Percentiles rank a stretch among this genome's conserved stretches.
These are phyloP conservation scores for Claviceps lovelessii DNA, from an alignment of 2,329 filamentous ascomycete genomes.

Conservation along the genomic window DNA sequence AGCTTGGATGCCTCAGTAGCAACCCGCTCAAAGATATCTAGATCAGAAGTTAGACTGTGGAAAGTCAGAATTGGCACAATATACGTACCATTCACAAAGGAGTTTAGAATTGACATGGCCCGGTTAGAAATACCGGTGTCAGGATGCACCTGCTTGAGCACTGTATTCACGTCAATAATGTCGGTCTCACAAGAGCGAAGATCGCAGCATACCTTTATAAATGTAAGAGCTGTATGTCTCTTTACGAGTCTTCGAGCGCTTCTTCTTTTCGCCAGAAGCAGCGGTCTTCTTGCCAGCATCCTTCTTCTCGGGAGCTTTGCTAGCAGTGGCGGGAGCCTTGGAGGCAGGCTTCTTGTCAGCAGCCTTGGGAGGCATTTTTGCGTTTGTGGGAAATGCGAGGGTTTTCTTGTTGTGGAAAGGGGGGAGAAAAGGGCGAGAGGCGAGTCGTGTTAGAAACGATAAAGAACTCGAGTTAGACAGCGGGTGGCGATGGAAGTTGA, in stretches of 20 bases:
- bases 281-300: conserved; percentile 99
- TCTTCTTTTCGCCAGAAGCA: conserved; percentile 96
- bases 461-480: conserved; percentile 18
- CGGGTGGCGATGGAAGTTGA: conserved; percentile 28
- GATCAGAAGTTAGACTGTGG: neutral
- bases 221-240: conserved; percentile 99
- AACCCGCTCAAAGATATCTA: conserved; percentile 98
- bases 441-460: conserved; percentile 5
- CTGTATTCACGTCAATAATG: conserved; percentile 30
- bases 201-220: conserved; percentile 73
- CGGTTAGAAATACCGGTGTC: conserved; percentile 99
- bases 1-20: conserved; percentile 98
- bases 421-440: conserved; percentile 3
- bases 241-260: conserved; percentile 99
- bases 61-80: neutral
- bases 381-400: conserved; percentile 6
- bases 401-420: neutral
- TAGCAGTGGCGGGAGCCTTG: conserved; percentile 74
- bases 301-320: conserved; percentile 81
- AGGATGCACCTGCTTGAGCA: conserved; percentile 99
- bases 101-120: conserved; percentile 99
- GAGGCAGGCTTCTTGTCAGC: conserved; percentile 98
- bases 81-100: conserved; percentile 85
- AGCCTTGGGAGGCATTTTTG: conserved; percentile 91
- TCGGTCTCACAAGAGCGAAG: neutral